Conservation (phyloP, 495 filamentous ascomycete species). For the Arthonia radiata region DNA sequence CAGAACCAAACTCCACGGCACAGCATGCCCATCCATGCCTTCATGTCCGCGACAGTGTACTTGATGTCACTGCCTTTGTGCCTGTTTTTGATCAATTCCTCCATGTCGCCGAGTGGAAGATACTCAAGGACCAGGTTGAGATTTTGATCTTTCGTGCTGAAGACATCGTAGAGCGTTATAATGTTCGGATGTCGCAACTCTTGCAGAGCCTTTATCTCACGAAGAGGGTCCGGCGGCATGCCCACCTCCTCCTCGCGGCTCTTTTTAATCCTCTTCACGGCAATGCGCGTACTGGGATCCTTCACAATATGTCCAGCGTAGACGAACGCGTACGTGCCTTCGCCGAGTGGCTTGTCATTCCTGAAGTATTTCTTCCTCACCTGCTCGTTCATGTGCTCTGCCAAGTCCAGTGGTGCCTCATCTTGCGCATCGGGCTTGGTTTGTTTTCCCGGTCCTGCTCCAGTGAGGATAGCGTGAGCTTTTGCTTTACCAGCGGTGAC, state of each 20-base stretch:
- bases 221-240: conserved; percentile 76
- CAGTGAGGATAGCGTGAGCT: conserved; percentile 13
- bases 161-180: conserved; percentile 73
- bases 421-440: neutral
- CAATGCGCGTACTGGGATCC: conserved; percentile 45
- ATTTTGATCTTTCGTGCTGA: conserved; percentile 79
- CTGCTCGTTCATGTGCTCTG: conserved; percentile 73
- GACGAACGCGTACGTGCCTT: conserved; percentile 92
- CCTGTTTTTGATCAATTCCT: conserved; percentile 81
- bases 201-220: conserved; percentile 82
- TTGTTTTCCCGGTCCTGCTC: neutral
- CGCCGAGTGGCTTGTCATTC: conserved; percentile 61
- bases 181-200: conserved; percentile 94
- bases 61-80: conserved; percentile 39
- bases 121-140: conserved; percentile 87
- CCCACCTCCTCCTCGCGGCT: conserved; percentile 66
- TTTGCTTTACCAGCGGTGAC: conserved; percentile 17
- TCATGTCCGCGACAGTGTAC: conserved; percentile 66
- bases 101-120: conserved; percentile 71
- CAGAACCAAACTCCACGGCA: conserved; percentile 87
- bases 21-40: conserved; percentile 97
- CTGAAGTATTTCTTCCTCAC: conserved; percentile 75
- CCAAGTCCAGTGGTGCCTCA: conserved; percentile 25
- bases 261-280: conserved; percentile 97
- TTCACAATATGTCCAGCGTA: conserved; percentile 56